Conservation (phyloP, 192 early-diverging fungal genomes). For the Powellomyces hirtus region DNA sequence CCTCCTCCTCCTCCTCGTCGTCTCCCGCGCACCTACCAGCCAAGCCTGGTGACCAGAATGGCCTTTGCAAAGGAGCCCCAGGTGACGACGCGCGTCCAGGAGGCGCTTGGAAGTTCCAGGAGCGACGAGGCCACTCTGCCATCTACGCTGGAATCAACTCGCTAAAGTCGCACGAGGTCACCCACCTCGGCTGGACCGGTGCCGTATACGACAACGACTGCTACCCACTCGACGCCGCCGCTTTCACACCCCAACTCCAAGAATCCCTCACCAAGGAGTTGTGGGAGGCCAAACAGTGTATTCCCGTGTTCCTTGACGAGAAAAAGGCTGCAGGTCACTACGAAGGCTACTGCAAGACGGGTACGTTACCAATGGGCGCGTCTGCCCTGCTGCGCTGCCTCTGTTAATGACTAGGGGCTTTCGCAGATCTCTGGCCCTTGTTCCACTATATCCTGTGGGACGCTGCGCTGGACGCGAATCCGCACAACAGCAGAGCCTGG, state of each 20-base stretch:
- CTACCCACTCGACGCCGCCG: slow-evolving; percentile 51
- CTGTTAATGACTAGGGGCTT: no score
- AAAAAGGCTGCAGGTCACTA: slow-evolving; percentile 77
- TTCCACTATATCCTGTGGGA: slow-evolving; percentile 94
- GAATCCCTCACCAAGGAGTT: slow-evolving; percentile 55
- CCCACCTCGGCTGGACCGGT: slow-evolving; percentile 76
- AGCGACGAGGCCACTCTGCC: slow-evolving; percentile 80
- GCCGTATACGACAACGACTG: slow-evolving; percentile 56
- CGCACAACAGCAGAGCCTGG: slow-evolving; percentile 69
- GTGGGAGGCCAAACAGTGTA: slow-evolving; percentile 52
- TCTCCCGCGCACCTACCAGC: not conserved
- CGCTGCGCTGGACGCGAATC: slow-evolving; percentile 58
- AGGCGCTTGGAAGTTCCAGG: slow-evolving; percentile 22
- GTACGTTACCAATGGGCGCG: no score
- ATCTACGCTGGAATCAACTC: slow-evolving; percentile 82
- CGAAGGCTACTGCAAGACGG: slow-evolving; percentile 95
- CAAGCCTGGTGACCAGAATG: not conserved
- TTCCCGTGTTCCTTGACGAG: slow-evolving; percentile 80
- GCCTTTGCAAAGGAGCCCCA: not conserved
- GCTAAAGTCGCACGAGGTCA: slow-evolving; percentile 59
- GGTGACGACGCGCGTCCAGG: not conserved
- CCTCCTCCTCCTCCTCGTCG: not conserved
- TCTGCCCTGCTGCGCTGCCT: no score
- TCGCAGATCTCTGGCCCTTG: slow-evolving; percentile 92
- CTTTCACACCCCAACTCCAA: slow-evolving; percentile 50